Conservation (phyloP, 768 basidiomycete species). For the Pleurotus citrinopileatus region DNA sequence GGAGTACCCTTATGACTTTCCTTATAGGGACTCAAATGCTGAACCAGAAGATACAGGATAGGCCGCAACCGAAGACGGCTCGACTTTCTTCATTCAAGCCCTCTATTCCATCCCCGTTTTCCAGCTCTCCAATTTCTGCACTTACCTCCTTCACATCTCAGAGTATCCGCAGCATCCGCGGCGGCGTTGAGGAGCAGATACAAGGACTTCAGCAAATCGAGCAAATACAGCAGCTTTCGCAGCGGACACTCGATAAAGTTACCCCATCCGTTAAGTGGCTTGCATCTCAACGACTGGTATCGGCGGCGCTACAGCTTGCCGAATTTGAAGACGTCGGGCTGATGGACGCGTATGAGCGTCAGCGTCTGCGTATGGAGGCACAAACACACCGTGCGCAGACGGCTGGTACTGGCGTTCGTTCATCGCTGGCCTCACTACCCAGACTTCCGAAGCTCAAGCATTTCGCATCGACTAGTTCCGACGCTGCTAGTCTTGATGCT, state of each 20-base stretch:
- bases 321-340: conserved; percentile 13
- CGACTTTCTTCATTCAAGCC: background rate
- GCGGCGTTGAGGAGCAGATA: conserved; percentile 1
- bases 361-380: conserved; percentile 18
- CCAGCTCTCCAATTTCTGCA: background rate
- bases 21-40: conserved; percentile 68
- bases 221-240: conserved; percentile 8
- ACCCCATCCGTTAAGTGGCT: conserved; percentile 13
- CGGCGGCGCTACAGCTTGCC: conserved; percentile 12
- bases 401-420: background rate
- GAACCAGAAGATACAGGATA: conserved; percentile 51
- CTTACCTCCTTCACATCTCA: background rate
- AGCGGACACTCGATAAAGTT: conserved; percentile 7
- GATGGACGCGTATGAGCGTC: conserved; percentile 26
- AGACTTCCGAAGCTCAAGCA: background rate
- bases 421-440: background rate
- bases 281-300: conserved; percentile 10
- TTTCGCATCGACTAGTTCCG: background rate
- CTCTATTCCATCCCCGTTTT: background rate
- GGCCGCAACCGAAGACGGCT: conserved; percentile 13
- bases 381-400: background rate
- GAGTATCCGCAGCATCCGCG: background rate
- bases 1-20: too few species aligned
- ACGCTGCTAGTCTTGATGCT: background rate
- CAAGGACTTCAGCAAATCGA: conserved; percentile 1